Conservation (phyloP, 306 rosid species). For the Mucuna pruriens region DNA sequence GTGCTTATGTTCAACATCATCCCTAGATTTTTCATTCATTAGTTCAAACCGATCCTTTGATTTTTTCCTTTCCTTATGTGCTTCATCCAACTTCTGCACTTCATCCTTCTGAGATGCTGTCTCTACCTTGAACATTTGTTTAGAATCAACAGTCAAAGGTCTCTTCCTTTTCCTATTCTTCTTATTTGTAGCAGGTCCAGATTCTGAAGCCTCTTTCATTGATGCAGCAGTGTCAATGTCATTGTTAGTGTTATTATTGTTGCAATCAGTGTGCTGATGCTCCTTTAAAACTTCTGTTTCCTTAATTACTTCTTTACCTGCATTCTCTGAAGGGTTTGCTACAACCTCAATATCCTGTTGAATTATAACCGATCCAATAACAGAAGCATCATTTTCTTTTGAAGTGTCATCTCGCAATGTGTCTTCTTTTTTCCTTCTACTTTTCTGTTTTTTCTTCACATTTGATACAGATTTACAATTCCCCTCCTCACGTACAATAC, state of each 20-base stretch:
- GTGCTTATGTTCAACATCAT: conserved; percentile 2
- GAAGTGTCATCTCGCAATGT: background rate
- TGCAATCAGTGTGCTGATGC: conserved; percentile 22
- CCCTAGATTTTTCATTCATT: conserved; percentile 22
- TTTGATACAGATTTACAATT: conserved; percentile 30
- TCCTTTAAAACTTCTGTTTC: conserved; percentile 48
- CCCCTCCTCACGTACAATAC: conserved; percentile 19
- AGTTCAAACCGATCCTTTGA: conserved; percentile 30
- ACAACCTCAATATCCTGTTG: conserved; percentile 35
- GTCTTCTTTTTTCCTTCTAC: conserved; percentile 30
- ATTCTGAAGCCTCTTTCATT: conserved; percentile 46
- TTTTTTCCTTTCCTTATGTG: conserved; percentile 28
- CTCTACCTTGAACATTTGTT: conserved; percentile 40
- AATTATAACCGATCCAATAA: conserved; percentile 30
- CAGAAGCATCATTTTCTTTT: conserved; percentile 34
- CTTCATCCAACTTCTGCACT: conserved; percentile 29
- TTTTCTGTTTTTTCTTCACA: conserved; percentile 35
- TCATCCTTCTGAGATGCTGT: conserved; percentile 36
- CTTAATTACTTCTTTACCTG: conserved; percentile 39
- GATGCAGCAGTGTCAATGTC: conserved; percentile 34
- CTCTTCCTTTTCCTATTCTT: conserved; percentile 44
- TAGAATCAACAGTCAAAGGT: conserved; percentile 38
- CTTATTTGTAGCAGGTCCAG: conserved; percentile 39
- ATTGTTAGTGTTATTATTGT: conserved; percentile 22
- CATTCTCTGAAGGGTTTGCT: conserved; percentile 36